Percentiles rank a stretch among this genome's conserved stretches.
Conservation (phyloP, 1,139 yeast species). For the Debaryomyces sp. region DNA sequence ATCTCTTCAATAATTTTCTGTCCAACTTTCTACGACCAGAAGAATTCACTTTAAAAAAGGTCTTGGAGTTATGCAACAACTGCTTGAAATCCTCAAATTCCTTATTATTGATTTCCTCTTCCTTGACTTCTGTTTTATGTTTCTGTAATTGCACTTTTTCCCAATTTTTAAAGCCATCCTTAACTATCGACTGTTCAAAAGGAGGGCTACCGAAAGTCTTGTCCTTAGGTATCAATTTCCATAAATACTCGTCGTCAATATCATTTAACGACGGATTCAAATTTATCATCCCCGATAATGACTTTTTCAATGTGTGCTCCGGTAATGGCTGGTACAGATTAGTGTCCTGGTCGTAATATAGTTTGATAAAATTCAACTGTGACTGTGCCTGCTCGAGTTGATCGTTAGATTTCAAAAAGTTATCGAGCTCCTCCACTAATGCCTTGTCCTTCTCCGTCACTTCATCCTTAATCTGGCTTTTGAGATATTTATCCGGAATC, state of each 20-base stretch:
- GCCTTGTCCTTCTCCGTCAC: constrained; percentile 30
- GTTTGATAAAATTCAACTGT: constrained; percentile 29
- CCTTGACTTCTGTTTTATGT: constrained; percentile 21
- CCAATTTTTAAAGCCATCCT: constrained; percentile 41
- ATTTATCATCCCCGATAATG: constrained; percentile 45
- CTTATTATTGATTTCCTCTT: constrained; percentile 16
- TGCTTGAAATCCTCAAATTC: constrained; percentile 27
- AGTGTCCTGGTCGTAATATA: constrained; percentile 33
- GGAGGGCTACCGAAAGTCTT: constrained; percentile 42
- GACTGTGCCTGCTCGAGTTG: constrained; percentile 28
- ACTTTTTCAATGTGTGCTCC: constrained; percentile 43
- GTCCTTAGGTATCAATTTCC: constrained; percentile 42
- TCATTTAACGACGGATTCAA: constrained; percentile 38
- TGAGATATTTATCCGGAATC: constrained; percentile 35
- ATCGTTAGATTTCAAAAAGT: constrained; percentile 27
- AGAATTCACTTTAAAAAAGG: constrained; percentile 24
- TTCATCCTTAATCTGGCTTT: constrained; percentile 23
- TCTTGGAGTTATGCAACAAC: constrained; percentile 21
- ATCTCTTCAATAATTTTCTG: constrained; percentile 32
- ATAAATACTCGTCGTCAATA: constrained; percentile 44
- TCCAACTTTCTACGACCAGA: constrained; percentile 33
- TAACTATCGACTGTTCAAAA: constrained; percentile 27
- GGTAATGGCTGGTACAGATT: constrained; percentile 30
- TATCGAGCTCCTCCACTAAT: constrained; percentile 30
- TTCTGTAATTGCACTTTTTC: constrained; percentile 30